Evolutionary conservation across 176 grass and related monocot species (phyloP), one percentile per base, ranked within the genome.

Genomic region (Oryza meyeriana): DNA sequence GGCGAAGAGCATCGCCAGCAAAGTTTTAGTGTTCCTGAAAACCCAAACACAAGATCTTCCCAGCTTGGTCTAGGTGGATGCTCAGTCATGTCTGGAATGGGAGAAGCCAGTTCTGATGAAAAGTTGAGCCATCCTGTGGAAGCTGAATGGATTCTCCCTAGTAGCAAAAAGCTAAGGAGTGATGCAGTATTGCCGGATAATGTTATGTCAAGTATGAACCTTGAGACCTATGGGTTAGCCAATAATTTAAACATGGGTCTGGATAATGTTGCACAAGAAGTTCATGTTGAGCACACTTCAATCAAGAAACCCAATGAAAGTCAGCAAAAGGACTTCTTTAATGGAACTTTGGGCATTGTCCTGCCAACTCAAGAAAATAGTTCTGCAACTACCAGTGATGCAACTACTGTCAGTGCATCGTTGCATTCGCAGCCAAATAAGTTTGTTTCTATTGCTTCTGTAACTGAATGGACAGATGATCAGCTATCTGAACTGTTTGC

Each of bases 391-490:
- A 12, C 14, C 13, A 48, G 13, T 28, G 28, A 64, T 39, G 76
- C 69, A 39, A 12, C 39, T 71, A 5, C 31, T 18, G 64, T 47
- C 6, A 25, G 14, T 22, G 64, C 32, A 33, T 36, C 70, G 35
- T 36, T 64, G 17, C 24, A 38, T 39, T 48, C 72, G 2, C 31
- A 33, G 26, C 42, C 32, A 47, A 79, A 64, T 1, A 72, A 30
- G 6, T 6, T 12, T 5, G 11, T 72, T 63, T 36, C 73, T 68
- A n/a, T 12, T 5, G 11, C 65, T 63, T 36, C 73, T 68, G 29
- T 45, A n/a, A 61, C 55, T 42, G 71, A 38, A 71, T 89, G 87
- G 87, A 89, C 87, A 1, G 71, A 89, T 16, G 77, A 89, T 26
- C 87, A 89, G 33, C 55, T 85, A 40, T 76, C 55, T 65, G 24